Evolutionary conservation across 345 rosid species (phyloP), one percentile per base, ranked within the genome.

Genomic region (Populus ilicifolia): DNA sequence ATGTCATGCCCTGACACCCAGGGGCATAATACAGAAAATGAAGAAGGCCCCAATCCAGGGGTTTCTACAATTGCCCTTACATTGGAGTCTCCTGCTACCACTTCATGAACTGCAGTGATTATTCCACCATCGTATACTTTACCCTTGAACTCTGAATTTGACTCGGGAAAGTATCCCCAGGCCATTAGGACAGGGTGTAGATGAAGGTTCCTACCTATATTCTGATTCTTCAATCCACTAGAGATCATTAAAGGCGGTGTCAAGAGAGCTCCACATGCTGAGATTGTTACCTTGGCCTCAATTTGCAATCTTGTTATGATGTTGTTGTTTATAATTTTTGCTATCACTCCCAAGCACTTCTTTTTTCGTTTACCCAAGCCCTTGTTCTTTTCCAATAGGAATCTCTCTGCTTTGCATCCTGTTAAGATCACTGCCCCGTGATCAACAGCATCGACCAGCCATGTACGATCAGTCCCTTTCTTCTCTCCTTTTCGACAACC

Each of bases 101-200:
- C 80, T 52, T 81, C 80, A 35, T 89, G 87, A 20, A 86, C 74
- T 0, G 90, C 81, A 6, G 95, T 88, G 59, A 91, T 88, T 33
- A 91, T 91, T 72, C 93, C 93, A 29, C 95, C 95, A 52, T 88
- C 90, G 18, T 80, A 84, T n/a, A 78, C 62, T 78, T 85, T 88
- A 20, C 89, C 96, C 23, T 82, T 84, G 78, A 88, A 73, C 66
- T 78, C 82, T 14, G 86, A 67, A 84, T 82, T 78, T 41, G 91
- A 87, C 4, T 90, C 91, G 0, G 98, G 98, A 81, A 96, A 96
- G 87, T 93, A 92, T 27, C 98, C 99, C 99, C 99, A 93, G 0
- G 89, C 79, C 96, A 92, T 88, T 61, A 83, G 39, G 59, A 90
- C 96, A 6, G 99, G 97, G 70, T 96, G 99, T 71, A 93, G 83